These are phyloP conservation scores for Vicia faba DNA, from an alignment of 306 rosid species.

Conservation along the genomic window DNA sequence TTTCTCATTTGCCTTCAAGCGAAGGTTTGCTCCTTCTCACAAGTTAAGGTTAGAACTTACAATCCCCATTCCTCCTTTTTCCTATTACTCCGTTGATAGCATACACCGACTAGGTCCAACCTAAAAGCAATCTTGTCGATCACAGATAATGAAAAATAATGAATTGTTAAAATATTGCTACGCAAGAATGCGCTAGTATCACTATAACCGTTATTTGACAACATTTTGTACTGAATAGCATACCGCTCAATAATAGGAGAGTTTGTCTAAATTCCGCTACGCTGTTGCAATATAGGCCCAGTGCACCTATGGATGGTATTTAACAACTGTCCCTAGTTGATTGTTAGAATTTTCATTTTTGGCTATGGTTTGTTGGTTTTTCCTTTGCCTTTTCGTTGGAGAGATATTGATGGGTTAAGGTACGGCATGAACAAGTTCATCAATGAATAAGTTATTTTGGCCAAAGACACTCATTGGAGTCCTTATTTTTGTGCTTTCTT, in stretches of 20 bases:
- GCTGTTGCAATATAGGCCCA: no score
- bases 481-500: slow-evolving; percentile 1
- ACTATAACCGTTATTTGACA: no score
- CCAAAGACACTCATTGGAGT: neutral
- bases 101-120: neutral
- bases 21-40: slow-evolving; percentile 73
- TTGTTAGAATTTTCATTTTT: neutral
- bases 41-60: slow-evolving; percentile 71
- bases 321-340: neutral
- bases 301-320: no score
- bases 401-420: neutral
- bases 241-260: no score
- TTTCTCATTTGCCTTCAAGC: slow-evolving; percentile 82
- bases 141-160: no score
- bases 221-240: no score
- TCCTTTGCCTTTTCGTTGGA: neutral
- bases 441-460: neutral
- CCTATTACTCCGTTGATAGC: neutral
- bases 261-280: no score
- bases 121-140: neutral
- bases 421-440: no score
- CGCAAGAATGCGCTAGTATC: no score
- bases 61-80: slow-evolving; percentile 17
- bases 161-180: no score
- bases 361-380: neutral